Evolutionary conservation across 805 yeast species (phyloP).

Genomic region (Kregervanrija pseudodelftensis): DNA sequence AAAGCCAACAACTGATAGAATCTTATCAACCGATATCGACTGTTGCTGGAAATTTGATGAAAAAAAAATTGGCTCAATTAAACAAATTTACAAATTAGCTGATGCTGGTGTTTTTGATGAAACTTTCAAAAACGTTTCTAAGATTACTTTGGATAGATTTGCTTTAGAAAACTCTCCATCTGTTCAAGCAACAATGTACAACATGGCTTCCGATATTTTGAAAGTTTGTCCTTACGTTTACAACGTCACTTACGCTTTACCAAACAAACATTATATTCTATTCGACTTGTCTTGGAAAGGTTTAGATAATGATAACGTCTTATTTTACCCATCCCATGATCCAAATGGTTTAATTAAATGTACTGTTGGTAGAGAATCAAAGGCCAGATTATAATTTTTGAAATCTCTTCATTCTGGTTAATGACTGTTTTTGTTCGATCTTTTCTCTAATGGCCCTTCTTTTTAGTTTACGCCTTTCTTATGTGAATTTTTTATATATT

Average conservation of each 20-base stretch:
- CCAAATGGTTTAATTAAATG: conserved; percentile 90
- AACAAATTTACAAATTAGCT: conserved; percentile 42
- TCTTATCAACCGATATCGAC: conserved; percentile 79
- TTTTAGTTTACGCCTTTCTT: no score
- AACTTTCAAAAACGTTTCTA: conserved; percentile 56
- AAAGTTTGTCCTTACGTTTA: conserved; percentile 47
- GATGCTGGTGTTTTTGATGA: conserved; percentile 58
- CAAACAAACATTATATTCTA: conserved; percentile 88
- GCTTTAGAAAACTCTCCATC: conserved; percentile 88
- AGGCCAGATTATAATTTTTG: conserved; percentile 44
- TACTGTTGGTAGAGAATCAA: conserved; percentile 65
- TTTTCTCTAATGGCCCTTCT: no score
- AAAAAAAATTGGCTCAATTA: conserved; percentile 42
- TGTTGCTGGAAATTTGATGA: conserved; percentile 64
- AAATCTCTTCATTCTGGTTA: background rate
- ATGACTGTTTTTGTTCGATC: background rate
- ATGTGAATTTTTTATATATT: no score
- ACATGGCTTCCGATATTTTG: conserved; percentile 76
- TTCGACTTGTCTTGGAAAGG: conserved; percentile 83
- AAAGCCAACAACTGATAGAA: conserved; percentile 75
- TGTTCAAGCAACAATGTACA: conserved; percentile 95
- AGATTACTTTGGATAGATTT: conserved; percentile 65
- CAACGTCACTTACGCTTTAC: conserved; percentile 67
- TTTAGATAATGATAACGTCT: conserved; percentile 67
- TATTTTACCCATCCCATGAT: conserved; percentile 85